A percentile compares a stretch with the other conserved stretches of the same genome.
Evolutionary conservation across 2,329 filamentous ascomycete species (phyloP).

Genomic region (Cytospora mali): DNA sequence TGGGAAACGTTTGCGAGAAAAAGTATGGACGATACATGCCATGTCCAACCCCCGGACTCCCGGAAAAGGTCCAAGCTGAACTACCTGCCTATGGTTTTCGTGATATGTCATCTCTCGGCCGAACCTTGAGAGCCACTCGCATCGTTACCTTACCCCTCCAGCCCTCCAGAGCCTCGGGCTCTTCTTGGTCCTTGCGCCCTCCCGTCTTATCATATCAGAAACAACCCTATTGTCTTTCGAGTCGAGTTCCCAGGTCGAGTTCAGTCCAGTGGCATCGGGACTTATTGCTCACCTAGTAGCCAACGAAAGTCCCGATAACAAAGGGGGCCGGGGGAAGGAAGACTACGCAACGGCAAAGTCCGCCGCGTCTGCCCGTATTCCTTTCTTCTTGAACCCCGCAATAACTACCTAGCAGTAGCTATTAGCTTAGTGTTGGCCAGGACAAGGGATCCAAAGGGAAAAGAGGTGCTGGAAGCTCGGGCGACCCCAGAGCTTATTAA

Average conservation of each 20-base stretch:
- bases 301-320: neutral
- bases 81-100: neutral
- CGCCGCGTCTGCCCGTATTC: neutral
- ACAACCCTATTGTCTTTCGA: neutral
- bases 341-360: neutral
- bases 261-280: neutral
- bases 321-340: neutral
- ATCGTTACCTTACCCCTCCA: neutral
- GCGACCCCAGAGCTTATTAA: slow-evolving; percentile 12
- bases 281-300: too few relatives aligned
- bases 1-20: too few relatives aligned
- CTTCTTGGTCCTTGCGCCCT: neutral
- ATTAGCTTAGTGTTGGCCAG: too few relatives aligned
- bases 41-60: neutral
- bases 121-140: neutral
- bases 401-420: neutral
- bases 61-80: neutral
- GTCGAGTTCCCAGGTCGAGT: neutral
- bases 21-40: neutral
- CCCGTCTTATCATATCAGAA: slow-evolving; percentile 3
- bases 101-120: neutral
- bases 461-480: neutral
- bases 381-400: neutral
- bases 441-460: slow-evolving; percentile 4
- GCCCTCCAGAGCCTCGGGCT: neutral